Evolutionary conservation across 441 rosid genomes (phyloP), one percentile per base, ranked within the genome.

Genomic region (Aquilaria agallochum): DNA sequence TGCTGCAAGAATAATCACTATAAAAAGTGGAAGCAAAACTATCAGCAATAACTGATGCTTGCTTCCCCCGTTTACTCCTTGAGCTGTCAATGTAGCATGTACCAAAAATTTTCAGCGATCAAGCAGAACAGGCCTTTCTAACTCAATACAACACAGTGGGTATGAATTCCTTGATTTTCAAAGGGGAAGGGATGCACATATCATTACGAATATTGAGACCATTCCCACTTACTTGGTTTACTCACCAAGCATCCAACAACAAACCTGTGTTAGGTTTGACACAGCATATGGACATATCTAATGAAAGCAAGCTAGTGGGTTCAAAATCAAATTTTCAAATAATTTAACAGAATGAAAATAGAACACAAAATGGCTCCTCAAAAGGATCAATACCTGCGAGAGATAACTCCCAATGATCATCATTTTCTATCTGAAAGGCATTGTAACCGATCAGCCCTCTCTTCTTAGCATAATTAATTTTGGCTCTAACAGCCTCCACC

Each of bases 321-420:
- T 20, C 20, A 20, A 20, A 20, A 20, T 20, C 20, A 20, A 20
- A 20, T 0, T 20, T 20, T 20, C 20, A 20, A 36, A 36, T 36
- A 36, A 7, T 3, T 48, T 48, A 11, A 48, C 51, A 48, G 12
- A 48, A 48, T 3, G 4, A 48, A 7, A 11, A 48, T 11, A 48
- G 9, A 10, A 14, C 5, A 48, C 51, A 4, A 11, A 11, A 48
- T 4, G 15, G 12, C 15, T 48, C 5, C 15, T 1, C 51, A 48
- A 5, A 36, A 36, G 42, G 42, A 36, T 36, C 5, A 0, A 36
- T 62, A 80, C 81, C 82, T 60, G 85, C 78, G 4, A n/a, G 59
- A 31, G 80, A 76, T 75, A 83, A 82, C 20, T 31, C 73, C 83
- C 82, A 81, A 12, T 77, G 66, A 10, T 69, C 69, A 47, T 81